These are phyloP conservation scores for Ascocoryne sarcoides DNA, from an alignment of 2,329 filamentous ascomycete genomes.

Conservation along the genomic window DNA sequence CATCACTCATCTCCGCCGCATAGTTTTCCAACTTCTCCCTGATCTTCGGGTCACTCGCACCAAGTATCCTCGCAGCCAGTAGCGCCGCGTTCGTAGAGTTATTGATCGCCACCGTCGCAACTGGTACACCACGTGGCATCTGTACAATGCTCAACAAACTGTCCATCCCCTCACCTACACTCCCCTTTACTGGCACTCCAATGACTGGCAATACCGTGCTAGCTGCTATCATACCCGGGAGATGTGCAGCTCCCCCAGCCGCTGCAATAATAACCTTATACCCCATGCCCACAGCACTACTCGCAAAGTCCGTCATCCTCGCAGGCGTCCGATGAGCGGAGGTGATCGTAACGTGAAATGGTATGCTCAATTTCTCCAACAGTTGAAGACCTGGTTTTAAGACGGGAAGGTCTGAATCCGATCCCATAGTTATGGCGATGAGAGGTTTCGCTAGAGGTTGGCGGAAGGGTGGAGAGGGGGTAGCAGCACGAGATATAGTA, in stretches of 20 bases:
- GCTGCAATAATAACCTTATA: constrained; percentile 39
- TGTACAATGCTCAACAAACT: constrained; percentile 66
- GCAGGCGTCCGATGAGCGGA: constrained; percentile 70
- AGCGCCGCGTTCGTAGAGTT: constrained; percentile 60
- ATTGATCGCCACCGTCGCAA: constrained; percentile 70
- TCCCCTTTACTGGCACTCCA: constrained; percentile 68
- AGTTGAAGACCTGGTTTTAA: constrained; percentile 55
- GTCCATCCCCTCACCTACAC: constrained; percentile 62
- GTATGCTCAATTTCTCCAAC: constrained; percentile 52
- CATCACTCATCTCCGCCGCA: constrained; percentile 55
- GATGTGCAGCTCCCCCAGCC: constrained; percentile 65
- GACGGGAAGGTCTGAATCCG: constrained; percentile 60
- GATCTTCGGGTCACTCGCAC: constrained; percentile 47
- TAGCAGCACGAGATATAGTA: neutral
- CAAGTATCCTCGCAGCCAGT: constrained; percentile 61
- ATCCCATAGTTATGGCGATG: constrained; percentile 77
- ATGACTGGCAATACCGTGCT: constrained; percentile 67
- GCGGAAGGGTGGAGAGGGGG: neutral
- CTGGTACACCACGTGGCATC: constrained; percentile 66
- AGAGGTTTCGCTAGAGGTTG: constrained; percentile 41
- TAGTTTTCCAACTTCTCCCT: constrained; percentile 50
- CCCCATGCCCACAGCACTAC: constrained; percentile 18
- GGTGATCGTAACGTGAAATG: constrained; percentile 65
- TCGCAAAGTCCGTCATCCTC: constrained; percentile 59
- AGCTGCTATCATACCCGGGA: constrained; percentile 68